phyloP scores from a whole-genome alignment of 495 filamentous ascomycete genomes.

The Penicillium steckii region DNA sequence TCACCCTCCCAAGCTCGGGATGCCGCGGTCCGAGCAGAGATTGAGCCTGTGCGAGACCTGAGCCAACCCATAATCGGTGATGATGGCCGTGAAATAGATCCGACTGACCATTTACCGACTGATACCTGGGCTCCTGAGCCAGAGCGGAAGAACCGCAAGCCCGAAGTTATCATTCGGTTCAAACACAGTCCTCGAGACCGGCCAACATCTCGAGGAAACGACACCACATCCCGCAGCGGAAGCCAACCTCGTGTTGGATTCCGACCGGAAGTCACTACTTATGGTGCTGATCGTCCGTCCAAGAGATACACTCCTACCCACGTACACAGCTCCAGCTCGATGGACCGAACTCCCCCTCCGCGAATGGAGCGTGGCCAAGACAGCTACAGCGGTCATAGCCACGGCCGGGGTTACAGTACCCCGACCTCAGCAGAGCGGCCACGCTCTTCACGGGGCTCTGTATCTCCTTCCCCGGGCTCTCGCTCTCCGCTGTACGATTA shows the following conservation, averaged over 20 bases:
- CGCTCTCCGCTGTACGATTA: slow-evolving; percentile 36
- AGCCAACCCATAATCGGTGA: slow-evolving; percentile 69
- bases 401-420: slow-evolving; percentile 22
- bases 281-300: slow-evolving; percentile 13
- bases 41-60: slow-evolving; percentile 29
- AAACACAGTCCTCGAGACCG: slow-evolving; percentile 36
- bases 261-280: slow-evolving; percentile 14
- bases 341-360: slow-evolving; percentile 24
- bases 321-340: slow-evolving; percentile 10
- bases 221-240: slow-evolving; percentile 9
- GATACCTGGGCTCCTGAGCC: slow-evolving; percentile 94
- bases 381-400: slow-evolving; percentile 22
- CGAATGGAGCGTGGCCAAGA: slow-evolving; percentile 19
- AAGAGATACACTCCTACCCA: slow-evolving; percentile 21
- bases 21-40: slow-evolving; percentile 33
- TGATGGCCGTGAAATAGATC: slow-evolving; percentile 86
- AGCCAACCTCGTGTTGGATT: slow-evolving; percentile 26
- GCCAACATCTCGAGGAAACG: slow-evolving; percentile 26
- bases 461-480: slow-evolving; percentile 31
- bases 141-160: slow-evolving; percentile 67
- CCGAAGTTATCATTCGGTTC: slow-evolving; percentile 55
- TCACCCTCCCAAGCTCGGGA: slow-evolving; percentile 43
- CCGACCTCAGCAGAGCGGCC: slow-evolving; percentile 24
- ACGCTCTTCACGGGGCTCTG: slow-evolving; percentile 30
- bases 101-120: slow-evolving; percentile 87